Evolutionary conservation across 345 rosid genomes (phyloP), one percentile per base, ranked within the genome.

Genomic region (Carallia brachiata): DNA sequence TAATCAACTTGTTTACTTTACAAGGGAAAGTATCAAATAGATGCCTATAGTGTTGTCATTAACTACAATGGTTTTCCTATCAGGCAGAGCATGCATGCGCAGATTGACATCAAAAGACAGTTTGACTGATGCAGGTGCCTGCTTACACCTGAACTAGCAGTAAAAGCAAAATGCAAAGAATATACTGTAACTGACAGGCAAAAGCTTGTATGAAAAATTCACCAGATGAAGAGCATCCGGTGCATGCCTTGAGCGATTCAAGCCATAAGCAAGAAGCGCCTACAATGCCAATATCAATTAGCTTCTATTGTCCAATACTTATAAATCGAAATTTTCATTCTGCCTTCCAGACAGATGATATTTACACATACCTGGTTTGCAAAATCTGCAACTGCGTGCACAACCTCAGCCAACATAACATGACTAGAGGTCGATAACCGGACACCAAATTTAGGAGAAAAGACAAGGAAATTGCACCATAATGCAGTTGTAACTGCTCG

Each of bases 191-290:
- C 62, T 47, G 15, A 66, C 34, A 44, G 23, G 66, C 6, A 40
- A 75, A 67, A 39, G 37, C n/a, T 4, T 39, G 28, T 9, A 65
- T 1, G 18, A 36, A 63, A 75, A 65, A 83, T 96, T 83, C 79
- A 95, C 99, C 23, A 96, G 97, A 77, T 95, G 99, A 76, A 95
- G 77, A 68, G 97, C 97, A 85, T 95, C 99, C 6, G 97, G 99
- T 48, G 97, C 99, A 60, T 96, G 99, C 75, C 96, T 92, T 78
- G 99, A 95, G 83, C 99, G 92, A 81, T 85, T 83, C 78, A 95
- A 80, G 62, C 97, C 99, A 85, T 92, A 95, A 81, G 97, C 97
- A 77, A 95, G 96, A 83, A 95, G 92, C 5, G 82, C 97, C 99
- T 95, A 81, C 66, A 83, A 75, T 77, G 75, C 74, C 66, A 76